These are phyloP conservation scores for Abortiporus biennis DNA, from an alignment of 1,284 basidiomycete genomes.

Conservation along the genomic window DNA sequence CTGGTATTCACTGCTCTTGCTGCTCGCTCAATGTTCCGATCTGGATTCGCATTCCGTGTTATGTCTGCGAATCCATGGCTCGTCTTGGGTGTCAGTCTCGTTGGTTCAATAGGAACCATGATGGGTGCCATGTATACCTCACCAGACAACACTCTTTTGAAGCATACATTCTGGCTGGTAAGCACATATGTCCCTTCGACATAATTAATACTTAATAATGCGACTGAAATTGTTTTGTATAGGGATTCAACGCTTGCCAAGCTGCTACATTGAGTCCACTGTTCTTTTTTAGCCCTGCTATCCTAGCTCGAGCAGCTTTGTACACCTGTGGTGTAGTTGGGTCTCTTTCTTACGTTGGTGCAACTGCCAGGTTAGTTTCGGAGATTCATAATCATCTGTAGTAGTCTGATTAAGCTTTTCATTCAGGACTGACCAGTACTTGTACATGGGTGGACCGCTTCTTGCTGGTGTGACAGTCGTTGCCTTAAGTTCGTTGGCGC, in stretches of 20 bases:
- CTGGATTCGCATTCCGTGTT: slow-evolving; percentile 69
- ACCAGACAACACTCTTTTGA: slow-evolving; percentile 65
- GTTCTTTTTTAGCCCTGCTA: slow-evolving; percentile 82
- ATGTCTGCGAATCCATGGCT: slow-evolving; percentile 89
- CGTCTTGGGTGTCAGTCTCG: slow-evolving; percentile 79
- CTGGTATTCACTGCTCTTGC: slow-evolving; percentile 71
- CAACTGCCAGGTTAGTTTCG: slow-evolving; percentile 67
- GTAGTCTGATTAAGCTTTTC: slow-evolving; percentile 4
- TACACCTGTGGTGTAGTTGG: slow-evolving; percentile 88
- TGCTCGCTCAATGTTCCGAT: slow-evolving; percentile 75
- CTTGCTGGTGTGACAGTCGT: slow-evolving; percentile 86
- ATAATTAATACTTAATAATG: not conserved
- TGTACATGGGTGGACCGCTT: slow-evolving; percentile 81
- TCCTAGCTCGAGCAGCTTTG: slow-evolving; percentile 84
- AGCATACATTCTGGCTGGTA: slow-evolving; percentile 76
- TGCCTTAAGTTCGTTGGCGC: slow-evolving; percentile 79
- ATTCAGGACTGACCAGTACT: slow-evolving; percentile 72
- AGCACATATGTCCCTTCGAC: slow-evolving; percentile 23
- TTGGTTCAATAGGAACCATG: slow-evolving; percentile 73
- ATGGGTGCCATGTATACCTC: slow-evolving; percentile 72
- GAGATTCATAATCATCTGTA: not conserved
- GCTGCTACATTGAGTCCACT: slow-evolving; percentile 79
- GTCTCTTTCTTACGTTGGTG: slow-evolving; percentile 81
- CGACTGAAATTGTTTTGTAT: not conserved
- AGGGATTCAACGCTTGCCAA: slow-evolving; percentile 85